phyloP scores from a whole-genome alignment of 139 green algal genomes.

The Micractinium sp. region DNA sequence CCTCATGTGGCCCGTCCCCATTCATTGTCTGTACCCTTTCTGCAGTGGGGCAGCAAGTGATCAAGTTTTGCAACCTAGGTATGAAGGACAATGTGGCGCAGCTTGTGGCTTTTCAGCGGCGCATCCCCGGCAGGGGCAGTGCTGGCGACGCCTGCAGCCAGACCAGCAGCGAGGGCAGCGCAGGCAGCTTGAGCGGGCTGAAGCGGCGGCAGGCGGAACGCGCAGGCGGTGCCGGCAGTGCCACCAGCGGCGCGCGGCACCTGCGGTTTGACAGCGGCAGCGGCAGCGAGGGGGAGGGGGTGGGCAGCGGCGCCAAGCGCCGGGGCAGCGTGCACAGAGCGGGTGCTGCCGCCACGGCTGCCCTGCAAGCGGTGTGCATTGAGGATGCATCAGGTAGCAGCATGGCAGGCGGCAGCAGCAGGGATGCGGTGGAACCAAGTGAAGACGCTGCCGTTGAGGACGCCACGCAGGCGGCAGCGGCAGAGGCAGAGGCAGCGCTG shows the following conservation, averaged over 20 bases:
- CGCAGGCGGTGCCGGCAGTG: no score
- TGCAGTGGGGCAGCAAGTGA: constrained; percentile 30
- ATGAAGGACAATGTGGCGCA: constrained; percentile 87
- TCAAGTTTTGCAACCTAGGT: constrained; percentile 62
- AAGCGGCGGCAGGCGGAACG: background rate
- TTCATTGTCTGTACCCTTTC: background rate
- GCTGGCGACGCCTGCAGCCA: constrained; percentile 13
- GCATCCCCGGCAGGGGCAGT: constrained; percentile 15
- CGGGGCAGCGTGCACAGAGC: background rate
- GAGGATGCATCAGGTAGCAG: background rate
- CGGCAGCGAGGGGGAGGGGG: background rate
- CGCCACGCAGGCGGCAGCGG: background rate
- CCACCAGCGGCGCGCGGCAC: background rate
- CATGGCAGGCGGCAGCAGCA: constrained; percentile 6
- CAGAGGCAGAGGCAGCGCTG: background rate
- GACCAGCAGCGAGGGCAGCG: constrained; percentile 25
- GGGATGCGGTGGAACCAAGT: background rate
- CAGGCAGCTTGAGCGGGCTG: background rate
- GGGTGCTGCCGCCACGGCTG: background rate
- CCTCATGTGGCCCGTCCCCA: background rate
- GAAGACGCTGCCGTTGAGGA: background rate
- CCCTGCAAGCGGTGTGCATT: background rate
- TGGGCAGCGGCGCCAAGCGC: background rate
- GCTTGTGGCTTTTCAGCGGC: constrained; percentile 55
- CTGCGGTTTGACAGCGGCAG: constrained; percentile 22